These are phyloP conservation scores for Dictyostelium firmibasis DNA, from an alignment of 78 protist species.

Conservation along the genomic window DNA sequence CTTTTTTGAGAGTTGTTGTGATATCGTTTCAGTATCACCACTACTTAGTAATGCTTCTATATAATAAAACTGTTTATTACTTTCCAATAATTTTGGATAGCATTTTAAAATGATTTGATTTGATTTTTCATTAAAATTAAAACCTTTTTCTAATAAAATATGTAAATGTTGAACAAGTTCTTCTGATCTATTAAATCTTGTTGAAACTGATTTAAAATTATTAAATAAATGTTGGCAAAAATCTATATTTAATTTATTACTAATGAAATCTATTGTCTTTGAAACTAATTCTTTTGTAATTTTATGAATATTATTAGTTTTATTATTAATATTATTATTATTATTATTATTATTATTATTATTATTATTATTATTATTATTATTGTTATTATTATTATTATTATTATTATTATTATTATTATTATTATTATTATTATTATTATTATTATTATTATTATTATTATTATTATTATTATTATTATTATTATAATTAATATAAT, in stretches of 20 bases:
- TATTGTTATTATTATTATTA: too few relatives aligned
- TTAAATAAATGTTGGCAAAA: neutral
- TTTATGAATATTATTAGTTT: neutral
- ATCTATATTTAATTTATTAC: neutral
- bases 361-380: too few relatives aligned
- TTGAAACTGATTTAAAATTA: neutral
- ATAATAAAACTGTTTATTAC: neutral
- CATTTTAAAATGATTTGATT: neutral
- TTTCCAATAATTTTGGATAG: neutral
- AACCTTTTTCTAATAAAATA: neutral
- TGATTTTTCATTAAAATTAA: neutral
- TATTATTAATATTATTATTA: neutral
- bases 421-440: too few relatives aligned
- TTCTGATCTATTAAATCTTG: neutral
- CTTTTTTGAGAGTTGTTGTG: neutral
- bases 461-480: too few relatives aligned
- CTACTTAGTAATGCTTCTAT: neutral
- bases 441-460: too few relatives aligned
- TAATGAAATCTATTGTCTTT: neutral
- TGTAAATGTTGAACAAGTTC: neutral
- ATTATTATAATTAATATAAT: too few relatives aligned
- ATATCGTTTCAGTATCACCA: neutral
- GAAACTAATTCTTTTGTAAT: neutral
- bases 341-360: too few relatives aligned
- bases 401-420: too few relatives aligned